phyloP scores from a whole-genome alignment of 192 early-diverging fungal genomes.

The Entomortierella chlamydospora region DNA sequence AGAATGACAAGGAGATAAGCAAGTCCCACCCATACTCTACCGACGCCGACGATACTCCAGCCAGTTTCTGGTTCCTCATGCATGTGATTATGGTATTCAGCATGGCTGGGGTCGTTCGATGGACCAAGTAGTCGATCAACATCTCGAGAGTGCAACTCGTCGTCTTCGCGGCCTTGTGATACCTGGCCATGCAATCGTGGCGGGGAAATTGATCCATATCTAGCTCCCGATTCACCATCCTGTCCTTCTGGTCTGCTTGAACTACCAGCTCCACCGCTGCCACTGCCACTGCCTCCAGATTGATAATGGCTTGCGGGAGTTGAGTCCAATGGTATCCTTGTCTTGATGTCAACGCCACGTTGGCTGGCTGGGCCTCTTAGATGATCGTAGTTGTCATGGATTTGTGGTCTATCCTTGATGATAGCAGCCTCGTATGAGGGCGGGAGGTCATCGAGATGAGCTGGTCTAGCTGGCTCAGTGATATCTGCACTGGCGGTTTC shows the following conservation, averaged over 20 bases:
- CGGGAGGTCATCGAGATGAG: constrained; percentile 21
- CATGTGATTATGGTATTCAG: background rate
- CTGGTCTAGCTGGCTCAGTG: background rate
- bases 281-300: constrained; percentile 11
- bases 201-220: constrained; percentile 13
- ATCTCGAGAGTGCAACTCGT: constrained; percentile 31
- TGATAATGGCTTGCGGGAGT: constrained; percentile 31
- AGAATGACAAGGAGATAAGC: constrained; percentile 15
- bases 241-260: background rate
- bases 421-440: constrained; percentile 39
- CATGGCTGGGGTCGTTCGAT: background rate
- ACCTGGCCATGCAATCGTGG: constrained; percentile 12
- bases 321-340: constrained; percentile 44
- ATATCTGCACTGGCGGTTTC: background rate
- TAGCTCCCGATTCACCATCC: background rate
- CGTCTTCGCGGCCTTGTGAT: constrained; percentile 30
- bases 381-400: constrained; percentile 54
- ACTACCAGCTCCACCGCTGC: background rate
- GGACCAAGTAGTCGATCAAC: constrained; percentile 29
- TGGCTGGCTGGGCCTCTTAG: constrained; percentile 39
- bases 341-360: constrained; percentile 47
- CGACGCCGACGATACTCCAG: constrained; percentile 23
- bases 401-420: constrained; percentile 19
- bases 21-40: constrained; percentile 30
- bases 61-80: constrained; percentile 27